Evolutionary conservation across 306 rosid genomes (phyloP), one percentile per base, ranked within the genome.

Genomic region (Sechiopsis laciniata): DNA sequence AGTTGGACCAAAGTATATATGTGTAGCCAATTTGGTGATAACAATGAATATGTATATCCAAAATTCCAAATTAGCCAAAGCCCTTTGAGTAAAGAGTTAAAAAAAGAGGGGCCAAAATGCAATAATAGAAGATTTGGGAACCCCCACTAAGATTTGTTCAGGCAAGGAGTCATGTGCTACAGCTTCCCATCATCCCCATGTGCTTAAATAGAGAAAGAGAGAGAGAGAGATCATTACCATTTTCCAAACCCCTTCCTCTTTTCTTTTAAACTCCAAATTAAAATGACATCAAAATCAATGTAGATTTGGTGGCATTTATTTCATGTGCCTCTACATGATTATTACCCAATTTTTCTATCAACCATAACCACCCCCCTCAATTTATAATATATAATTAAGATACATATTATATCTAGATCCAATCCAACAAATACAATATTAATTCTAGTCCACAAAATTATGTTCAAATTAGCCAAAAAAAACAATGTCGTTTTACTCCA

Each of bases 291-390:
- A 48, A 68, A 40, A 46, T 46, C 73, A 46, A 68, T 46, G 73
- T 68, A 20, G 73, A 68, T 68, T 46, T 68, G 73, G 20, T 68
- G 35, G 40, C 40, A 68, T 68, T 68, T 68, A 21, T 46, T 54
- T 40, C 74, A 63, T 68, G 71, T 16, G 46, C 29, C 14, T n/a
- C 42, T n/a, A 9, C 15, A 17, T n/a, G 16, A 64, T 37, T 40
- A 4, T 64, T 64, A 7, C 29, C 0, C 17, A 56, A 3, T 19
- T 55, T 56, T 19, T 4, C 3, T 55, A 8, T 55, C 0, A 55
- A 55, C 14, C 14, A 46, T 55, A 19, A 20, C 29, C 62, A 8
- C 32, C 14, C 29, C 32, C 29, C 29, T 32, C 37, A 32, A 26
- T 26, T 26, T 26, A 26, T 26, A 48, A 11, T 10, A 11, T 11